Evolutionary conservation across 805 yeast species (phyloP), one percentile per base, ranked within the genome.

Genomic region (Candida mattraensis): DNA sequence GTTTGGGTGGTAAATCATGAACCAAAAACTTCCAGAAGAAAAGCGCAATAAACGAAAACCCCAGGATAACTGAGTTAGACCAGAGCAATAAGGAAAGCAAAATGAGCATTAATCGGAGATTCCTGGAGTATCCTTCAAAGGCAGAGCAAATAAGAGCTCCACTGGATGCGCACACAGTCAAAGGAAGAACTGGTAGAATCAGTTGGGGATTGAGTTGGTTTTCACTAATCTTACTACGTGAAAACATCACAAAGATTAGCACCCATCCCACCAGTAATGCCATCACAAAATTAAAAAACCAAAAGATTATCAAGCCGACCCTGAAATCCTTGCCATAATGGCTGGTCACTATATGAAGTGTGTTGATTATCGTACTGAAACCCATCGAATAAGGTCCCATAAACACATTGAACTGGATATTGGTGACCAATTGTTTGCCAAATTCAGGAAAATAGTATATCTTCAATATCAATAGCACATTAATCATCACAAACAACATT

Each of bases 311-410:
- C 26, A 73, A 62, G 61, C 81, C 65, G 22, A 56, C 48, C 45
- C 52, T 48, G 34, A 53, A 43, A 30, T 47, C 42, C 28, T 49
- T 46, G 14, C 67, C 66, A 28, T 50, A 51, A 28, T 52, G 50
- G 3, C 8, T 10, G 13, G 76, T 66, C 5, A 82, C 47, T 18
- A 56, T 53, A 43, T 69, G 69, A 15, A 80, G 57, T 60, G 71
- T 75, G 50, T 78, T 79, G 14, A 80, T 64, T 38, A 87, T 63
- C 3, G 93, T 78, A 13, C 76, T 72, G 45, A 69, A 72, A 0
- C 87, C 95, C 95, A 87, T 87, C n/a, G 87, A 79, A 40, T 73
- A 71, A 38, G 89, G 81, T 4, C 93, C 95, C 66, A 84, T 66
- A 49, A 79, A 84, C 3, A 79, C 75, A 30, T 80, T 75, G 25